These are phyloP conservation scores for Pseudogymnoascus sp. DNA, from an alignment of 2,329 filamentous ascomycete species.

Conservation along the genomic window DNA sequence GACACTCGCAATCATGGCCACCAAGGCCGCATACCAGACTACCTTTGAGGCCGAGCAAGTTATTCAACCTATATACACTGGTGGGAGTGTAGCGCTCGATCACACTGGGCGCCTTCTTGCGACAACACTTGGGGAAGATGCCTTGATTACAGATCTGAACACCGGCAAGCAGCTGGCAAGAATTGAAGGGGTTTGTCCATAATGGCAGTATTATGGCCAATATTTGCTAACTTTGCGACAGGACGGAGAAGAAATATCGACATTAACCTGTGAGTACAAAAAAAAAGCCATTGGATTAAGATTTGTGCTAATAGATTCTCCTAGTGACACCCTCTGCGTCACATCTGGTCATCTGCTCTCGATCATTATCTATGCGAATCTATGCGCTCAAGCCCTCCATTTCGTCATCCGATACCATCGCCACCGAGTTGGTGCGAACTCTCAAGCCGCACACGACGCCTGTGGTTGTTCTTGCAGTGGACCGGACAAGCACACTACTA, in stretches of 20 bases:
- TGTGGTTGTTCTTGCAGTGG: constrained; percentile 76
- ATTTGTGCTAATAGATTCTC: constrained; percentile 9
- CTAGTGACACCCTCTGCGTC: constrained; percentile 79
- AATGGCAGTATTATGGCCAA: constrained; percentile 7
- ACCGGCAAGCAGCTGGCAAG: constrained; percentile 75
- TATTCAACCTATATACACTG: constrained; percentile 89
- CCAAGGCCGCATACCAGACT: constrained; percentile 62
- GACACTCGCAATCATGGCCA: constrained; percentile 43
- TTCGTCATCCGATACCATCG: constrained; percentile 47
- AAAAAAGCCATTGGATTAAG: constrained; percentile 3
- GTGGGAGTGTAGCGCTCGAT: constrained; percentile 78
- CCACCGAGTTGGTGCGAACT: constrained; percentile 63
- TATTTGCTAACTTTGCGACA: constrained; percentile 30
- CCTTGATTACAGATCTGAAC: constrained; percentile 73
- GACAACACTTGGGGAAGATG: constrained; percentile 87
- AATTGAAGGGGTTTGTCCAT: constrained; percentile 67
- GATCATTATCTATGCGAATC: constrained; percentile 92
- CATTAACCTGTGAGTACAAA: constrained; percentile 49
- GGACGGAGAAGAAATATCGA: constrained; percentile 76
- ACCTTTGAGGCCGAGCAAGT: constrained; percentile 80
- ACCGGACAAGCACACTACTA: constrained; percentile 79
- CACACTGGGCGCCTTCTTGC: constrained; percentile 74
- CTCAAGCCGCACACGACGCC: constrained; percentile 87
- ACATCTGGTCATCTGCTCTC: constrained; percentile 83
- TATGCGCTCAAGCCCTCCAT: constrained; percentile 60